These are phyloP conservation scores for Paraurostyla sp. DNA, from an alignment of 73 alveolate species.

Conservation along the genomic window DNA sequence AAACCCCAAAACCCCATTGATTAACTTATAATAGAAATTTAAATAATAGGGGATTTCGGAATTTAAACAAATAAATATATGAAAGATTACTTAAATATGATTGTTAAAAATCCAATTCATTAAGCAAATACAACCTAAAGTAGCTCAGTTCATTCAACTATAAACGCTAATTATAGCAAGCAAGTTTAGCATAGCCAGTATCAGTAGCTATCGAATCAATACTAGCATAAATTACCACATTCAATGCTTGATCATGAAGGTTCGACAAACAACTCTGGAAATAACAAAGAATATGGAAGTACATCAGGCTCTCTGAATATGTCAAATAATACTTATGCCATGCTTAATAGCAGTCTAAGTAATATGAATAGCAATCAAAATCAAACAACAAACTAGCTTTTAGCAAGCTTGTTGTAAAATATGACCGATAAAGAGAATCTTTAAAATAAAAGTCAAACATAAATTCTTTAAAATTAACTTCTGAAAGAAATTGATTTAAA, in stretches of 20 bases:
- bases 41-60: too few relatives aligned
- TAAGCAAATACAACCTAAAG: not conserved
- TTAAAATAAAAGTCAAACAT: not conserved
- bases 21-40: too few relatives aligned
- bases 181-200: too few relatives aligned
- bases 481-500: not conserved
- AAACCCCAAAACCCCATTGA: slow-evolving; percentile 54
- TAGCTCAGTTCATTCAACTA: not conserved
- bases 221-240: too few relatives aligned
- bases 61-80: slow-evolving; percentile 17
- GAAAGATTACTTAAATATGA: not conserved
- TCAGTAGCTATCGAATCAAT: too few relatives aligned
- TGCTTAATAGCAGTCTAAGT: not conserved
- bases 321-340: not conserved
- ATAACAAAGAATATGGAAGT: not conserved
- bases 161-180: too few relatives aligned
- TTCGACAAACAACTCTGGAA: not conserved
- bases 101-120: not conserved
- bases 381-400: not conserved
- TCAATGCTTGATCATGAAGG: not conserved
- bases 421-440: not conserved
- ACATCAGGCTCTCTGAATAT: not conserved
- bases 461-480: not conserved
- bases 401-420: not conserved
- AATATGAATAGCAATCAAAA: not conserved